phyloP scores from a whole-genome alignment of 257 asterid genomes.

The Gynochthodes officinalis region DNA sequence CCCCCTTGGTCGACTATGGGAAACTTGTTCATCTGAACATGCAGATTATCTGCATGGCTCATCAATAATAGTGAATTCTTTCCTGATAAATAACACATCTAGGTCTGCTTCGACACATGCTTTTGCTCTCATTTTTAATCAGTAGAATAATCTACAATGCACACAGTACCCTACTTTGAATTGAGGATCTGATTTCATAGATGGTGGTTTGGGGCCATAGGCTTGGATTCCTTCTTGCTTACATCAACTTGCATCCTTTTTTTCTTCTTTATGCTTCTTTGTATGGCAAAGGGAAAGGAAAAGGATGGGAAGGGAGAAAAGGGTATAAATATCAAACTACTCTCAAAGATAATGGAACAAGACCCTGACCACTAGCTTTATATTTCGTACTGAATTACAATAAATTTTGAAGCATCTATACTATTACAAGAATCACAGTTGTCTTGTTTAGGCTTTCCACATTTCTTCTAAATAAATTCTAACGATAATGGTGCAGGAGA shows the following conservation, averaged over 20 bases:
- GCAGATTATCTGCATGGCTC: background rate
- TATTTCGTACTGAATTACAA: background rate
- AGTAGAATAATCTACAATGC: background rate
- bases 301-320: background rate
- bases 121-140: background rate
- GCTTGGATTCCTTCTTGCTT: background rate
- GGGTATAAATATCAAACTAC: background rate
- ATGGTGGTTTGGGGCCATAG: background rate
- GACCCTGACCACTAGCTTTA: background rate
- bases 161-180: background rate
- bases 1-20: background rate
- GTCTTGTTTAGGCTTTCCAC: background rate
- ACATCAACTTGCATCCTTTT: background rate
- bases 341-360: background rate
- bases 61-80: background rate
- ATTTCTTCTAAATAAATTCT: background rate
- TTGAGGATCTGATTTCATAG: background rate
- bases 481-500: slow-evolving; percentile 28
- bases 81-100: background rate
- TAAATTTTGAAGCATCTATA: background rate
- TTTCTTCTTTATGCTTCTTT: background rate
- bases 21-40: background rate
- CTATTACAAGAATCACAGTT: background rate
- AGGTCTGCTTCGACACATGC: background rate
- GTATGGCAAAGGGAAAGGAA: background rate